A percentile compares a stretch with the other conserved stretches of the same genome.
Evolutionary conservation across 2,329 filamentous ascomycete species (phyloP).

Genomic region (Pseudonectria buxi): DNA sequence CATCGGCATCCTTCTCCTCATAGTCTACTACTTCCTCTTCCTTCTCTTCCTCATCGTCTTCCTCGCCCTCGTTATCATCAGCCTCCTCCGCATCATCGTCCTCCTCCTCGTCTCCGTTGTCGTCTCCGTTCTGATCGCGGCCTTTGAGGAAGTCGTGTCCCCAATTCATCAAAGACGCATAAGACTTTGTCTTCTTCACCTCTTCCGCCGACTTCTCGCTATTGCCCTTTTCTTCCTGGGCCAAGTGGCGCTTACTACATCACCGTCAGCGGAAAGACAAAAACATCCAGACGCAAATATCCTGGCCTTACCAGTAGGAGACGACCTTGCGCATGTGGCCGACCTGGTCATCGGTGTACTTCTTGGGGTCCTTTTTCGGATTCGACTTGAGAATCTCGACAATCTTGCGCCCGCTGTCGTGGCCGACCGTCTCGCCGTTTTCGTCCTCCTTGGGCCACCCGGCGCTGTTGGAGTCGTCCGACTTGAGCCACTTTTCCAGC

Average conservation of each 20-base stretch:
- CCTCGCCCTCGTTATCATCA: not conserved
- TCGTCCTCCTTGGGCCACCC: conserved; percentile 55
- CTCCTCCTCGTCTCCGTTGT: conserved; percentile 3
- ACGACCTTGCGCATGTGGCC: conserved; percentile 58
- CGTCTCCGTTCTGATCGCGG: conserved; percentile 7
- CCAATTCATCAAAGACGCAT: conserved; percentile 58
- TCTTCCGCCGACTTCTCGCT: conserved; percentile 41
- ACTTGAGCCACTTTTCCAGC: conserved; percentile 54
- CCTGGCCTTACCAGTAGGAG: conserved; percentile 51
- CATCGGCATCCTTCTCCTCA: conserved; percentile 4
- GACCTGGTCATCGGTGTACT: conserved; percentile 50
- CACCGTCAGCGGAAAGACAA: not conserved
- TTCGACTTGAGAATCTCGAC: conserved; percentile 57
- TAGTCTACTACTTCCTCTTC: conserved; percentile 8
- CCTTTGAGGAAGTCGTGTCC: conserved; percentile 47
- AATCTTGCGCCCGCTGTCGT: conserved; percentile 57
- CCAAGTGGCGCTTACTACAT: conserved; percentile 53
- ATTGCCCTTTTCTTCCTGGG: conserved; percentile 55
- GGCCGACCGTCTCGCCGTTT: conserved; percentile 55
- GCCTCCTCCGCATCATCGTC: conserved; percentile 1
- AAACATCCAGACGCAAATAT: conserved; percentile 1
- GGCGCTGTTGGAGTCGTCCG: conserved; percentile 48
- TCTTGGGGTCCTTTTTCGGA: conserved; percentile 46
- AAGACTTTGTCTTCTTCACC: conserved; percentile 44
- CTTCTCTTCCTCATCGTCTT: conserved; percentile 5